Base-by-base conservation (phyloP, 768 basidiomycete species). In the Fibroporia radiculosa region DNA sequence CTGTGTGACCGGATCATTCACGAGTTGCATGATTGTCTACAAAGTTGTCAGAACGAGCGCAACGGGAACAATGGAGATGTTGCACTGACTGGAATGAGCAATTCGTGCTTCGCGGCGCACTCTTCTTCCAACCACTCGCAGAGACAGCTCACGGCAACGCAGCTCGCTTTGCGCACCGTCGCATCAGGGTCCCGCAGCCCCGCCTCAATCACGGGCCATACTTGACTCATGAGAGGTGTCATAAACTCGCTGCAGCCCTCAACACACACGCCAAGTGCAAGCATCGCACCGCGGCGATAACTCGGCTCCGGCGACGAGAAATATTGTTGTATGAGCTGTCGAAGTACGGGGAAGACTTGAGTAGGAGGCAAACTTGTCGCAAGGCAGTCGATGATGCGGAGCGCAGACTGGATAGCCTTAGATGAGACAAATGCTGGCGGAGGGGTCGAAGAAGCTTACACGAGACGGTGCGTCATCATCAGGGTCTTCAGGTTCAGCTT, bases 211-310 rank as follows among this genome's bases (percentile, higher is more conserved):
- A 95, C 73, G 1, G 93, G 93, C 96, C 96, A 99, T 23, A 99
- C 82, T 56, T 89, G 75, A 48, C 62, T 66, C 76, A 99, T 91
- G 54, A 92, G 75, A 7, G 93, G 91, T 26, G 91, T 90, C 80
- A 99, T 97, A 68, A 71, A 98, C 70, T 98, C 93, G 67, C 86
- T 90, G 71, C 95, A 97, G 14, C 96, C 96, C 63, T 99, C 96
- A 47, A 98, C 92, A 35, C 83, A 80, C 40, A 98, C 90, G 52
- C 96, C 96, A 40, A 99, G 80, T 1, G 93, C 88, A 57, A 95
- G 89, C 69, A 98, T 84, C 6, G 93, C 95, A 38, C 89, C 88
- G 42, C 95, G 93, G 25, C 96, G 84, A 57, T 80, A 69, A 42
- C 74, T 69, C 0, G 91, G 75, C 53, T 97, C 83, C 6, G 79